Evolutionary conservation across 2,329 filamentous ascomycete species (phyloP), one percentile per base, ranked within the genome.

Genomic region (Talaromyces sp.): DNA sequence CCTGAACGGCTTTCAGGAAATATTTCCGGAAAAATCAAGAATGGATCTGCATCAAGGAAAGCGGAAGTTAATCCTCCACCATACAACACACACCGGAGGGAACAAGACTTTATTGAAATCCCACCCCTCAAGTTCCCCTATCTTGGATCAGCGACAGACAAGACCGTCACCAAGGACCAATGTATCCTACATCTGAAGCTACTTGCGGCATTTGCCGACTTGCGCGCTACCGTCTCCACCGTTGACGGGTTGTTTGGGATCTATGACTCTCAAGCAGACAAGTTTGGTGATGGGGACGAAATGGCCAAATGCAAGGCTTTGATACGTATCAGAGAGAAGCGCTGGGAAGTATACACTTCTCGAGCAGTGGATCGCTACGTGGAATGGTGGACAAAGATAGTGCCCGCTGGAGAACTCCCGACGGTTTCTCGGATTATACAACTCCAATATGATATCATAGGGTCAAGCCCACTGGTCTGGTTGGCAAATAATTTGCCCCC

Each of bases 131-230:
- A 8, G 36, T 39, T 39, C 5, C 25, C 25, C 19, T 17, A 28
- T 11, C 27, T 33, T 54, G 28, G 27, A 11, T 9, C 17, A 54
- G 52, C 28, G 17, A 28, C 3, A 13, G 28, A 30, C 22, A 67
- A 65, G 5, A 68, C 67, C 1, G 65, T 75, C 58, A 71, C 78
- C 1, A 71, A 72, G 6, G 81, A 87, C 62, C 81, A 85, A 51
- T 91, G 88, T 65, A 82, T 91, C 25, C 87, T 85, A 0, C 90
- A 95, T 71, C 80, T 93, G 32, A 91, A 91, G 71, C 78, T 93
- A 0, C 80, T 93, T 1, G 84, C 86, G 59, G 84, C 86, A 9
- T 82, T 93, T 61, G 84, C 90, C 64, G 80, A 80, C 28, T 75
- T 93, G 58, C 88, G 87, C 64, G 85, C 91, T 62, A 82, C 85